phyloP scores from a whole-genome alignment of 2,329 filamentous ascomycete species.

The Helminthosporium solani region DNA sequence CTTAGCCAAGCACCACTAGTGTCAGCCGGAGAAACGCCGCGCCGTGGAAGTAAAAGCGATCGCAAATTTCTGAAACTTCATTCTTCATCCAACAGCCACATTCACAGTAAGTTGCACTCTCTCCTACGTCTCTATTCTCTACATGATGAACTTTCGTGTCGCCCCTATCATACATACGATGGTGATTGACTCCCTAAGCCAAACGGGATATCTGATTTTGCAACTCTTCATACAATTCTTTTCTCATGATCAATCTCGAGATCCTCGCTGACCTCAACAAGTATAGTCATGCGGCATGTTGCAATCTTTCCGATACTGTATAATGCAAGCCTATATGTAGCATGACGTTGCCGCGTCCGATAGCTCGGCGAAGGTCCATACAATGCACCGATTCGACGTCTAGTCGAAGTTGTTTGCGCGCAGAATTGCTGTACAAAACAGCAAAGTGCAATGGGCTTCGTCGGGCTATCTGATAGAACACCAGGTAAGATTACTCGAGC shows the following conservation, averaged over 20 bases:
- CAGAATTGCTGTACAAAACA: neutral
- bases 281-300: slow-evolving; percentile 1
- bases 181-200: slow-evolving; percentile 45
- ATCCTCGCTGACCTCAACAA: slow-evolving; percentile 22
- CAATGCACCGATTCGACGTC: neutral
- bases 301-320: neutral
- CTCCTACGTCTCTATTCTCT: slow-evolving; percentile 4
- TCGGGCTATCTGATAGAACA: slow-evolving; percentile 15
- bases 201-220: slow-evolving; percentile 42
- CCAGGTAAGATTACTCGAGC: neutral
- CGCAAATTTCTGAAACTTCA: slow-evolving; percentile 10
- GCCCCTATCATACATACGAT: slow-evolving; percentile 44
- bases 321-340: neutral
- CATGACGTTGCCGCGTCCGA: neutral
- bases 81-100: slow-evolving; percentile 24
- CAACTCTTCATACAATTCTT: slow-evolving; percentile 5
- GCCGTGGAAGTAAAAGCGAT: slow-evolving; percentile 22
- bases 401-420: neutral
- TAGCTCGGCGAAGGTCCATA: slow-evolving; percentile 5
- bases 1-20: slow-evolving; percentile 1
- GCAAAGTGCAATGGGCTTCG: slow-evolving; percentile 9
- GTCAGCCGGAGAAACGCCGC: slow-evolving; percentile 18
- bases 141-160: slow-evolving; percentile 43
- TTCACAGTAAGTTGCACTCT: slow-evolving; percentile 30
- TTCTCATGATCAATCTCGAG: slow-evolving; percentile 7